Percentiles rank a stretch among this genome's conserved stretches.
These are phyloP conservation scores for Tetrahymena malaccensis DNA, from an alignment of 73 alveolate genomes.

Conservation along the genomic window DNA sequence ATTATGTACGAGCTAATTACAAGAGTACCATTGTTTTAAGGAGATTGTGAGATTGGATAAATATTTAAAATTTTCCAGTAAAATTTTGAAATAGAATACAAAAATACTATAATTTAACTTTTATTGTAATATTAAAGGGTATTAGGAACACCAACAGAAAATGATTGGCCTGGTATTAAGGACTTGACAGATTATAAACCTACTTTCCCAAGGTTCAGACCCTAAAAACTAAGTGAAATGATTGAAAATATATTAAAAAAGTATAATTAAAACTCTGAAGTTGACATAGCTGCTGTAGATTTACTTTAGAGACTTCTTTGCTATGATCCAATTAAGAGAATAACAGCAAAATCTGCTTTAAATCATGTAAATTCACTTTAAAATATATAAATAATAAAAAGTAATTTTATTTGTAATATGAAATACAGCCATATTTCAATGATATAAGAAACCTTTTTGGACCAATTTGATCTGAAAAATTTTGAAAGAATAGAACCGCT, in stretches of 20 bases:
- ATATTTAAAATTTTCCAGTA: constrained; percentile 65
- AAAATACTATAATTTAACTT: too few relatives aligned
- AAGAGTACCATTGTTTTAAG: constrained; percentile 78
- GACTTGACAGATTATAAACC: background rate
- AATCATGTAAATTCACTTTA: background rate
- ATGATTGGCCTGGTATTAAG: background rate
- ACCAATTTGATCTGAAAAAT: background rate
- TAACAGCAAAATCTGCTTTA: background rate
- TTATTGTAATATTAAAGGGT: background rate
- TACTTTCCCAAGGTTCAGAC: constrained; percentile 19
- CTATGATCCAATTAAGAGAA: background rate
- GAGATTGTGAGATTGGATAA: constrained; percentile 84
- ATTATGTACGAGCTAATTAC: constrained; percentile 81
- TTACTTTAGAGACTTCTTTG: background rate
- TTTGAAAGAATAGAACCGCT: too few relatives aligned
- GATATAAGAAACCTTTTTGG: background rate
- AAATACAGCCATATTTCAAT: background rate
- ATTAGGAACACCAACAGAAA: constrained; percentile 32
- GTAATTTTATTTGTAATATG: background rate
- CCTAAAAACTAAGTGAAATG: background rate
- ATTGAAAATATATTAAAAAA: background rate
- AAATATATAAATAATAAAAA: background rate
- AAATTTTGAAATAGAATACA: background rate
- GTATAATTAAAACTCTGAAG: background rate
- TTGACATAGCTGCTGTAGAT: background rate